Conservation (phyloP, 164 flowering plant genomes). For the Echeveria elegans region DNA sequence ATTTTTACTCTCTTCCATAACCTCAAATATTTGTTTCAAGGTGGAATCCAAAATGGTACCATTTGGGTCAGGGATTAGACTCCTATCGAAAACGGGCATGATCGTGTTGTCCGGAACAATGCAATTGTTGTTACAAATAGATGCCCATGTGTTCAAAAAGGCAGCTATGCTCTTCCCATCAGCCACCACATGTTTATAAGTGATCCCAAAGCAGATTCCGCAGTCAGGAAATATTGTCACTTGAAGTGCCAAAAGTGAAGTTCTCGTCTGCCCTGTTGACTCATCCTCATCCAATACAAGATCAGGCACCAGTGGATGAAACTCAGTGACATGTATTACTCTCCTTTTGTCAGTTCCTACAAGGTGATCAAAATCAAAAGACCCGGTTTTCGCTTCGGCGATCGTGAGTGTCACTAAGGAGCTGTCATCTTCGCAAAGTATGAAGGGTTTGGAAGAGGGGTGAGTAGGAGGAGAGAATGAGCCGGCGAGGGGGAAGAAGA, state of each 20-base stretch:
- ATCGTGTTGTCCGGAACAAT: neutral
- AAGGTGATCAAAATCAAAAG: slow-evolving; percentile 18
- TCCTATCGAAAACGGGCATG: neutral
- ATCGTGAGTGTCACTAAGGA: slow-evolving; percentile 13
- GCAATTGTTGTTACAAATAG: slow-evolving; percentile 6
- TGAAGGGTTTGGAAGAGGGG: slow-evolving; percentile 12
- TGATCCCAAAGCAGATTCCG: slow-evolving; percentile 26
- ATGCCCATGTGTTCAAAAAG: slow-evolving; percentile 38
- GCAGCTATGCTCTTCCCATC: slow-evolving; percentile 22
- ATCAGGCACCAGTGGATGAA: slow-evolving; percentile 16
- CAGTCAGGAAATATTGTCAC: slow-evolving; percentile 29
- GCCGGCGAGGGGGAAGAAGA: slow-evolving; percentile 25
- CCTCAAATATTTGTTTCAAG: neutral
- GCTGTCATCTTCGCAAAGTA: slow-evolving; percentile 15
- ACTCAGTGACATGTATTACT: neutral
- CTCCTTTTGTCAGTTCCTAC: neutral
- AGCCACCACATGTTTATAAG: slow-evolving; percentile 18
- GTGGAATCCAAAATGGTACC: neutral
- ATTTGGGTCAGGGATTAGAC: neutral
- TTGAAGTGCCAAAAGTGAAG: slow-evolving; percentile 26
- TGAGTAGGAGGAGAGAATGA: slow-evolving; percentile 2
- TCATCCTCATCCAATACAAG: slow-evolving; percentile 4
- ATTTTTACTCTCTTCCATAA: neutral
- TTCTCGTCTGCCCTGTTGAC: neutral
- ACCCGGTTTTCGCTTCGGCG: slow-evolving; percentile 11